Percentiles rank a stretch among this genome's conserved stretches.
Conservation (phyloP, 805 yeast species). For the Lipomyces mesembrius region DNA sequence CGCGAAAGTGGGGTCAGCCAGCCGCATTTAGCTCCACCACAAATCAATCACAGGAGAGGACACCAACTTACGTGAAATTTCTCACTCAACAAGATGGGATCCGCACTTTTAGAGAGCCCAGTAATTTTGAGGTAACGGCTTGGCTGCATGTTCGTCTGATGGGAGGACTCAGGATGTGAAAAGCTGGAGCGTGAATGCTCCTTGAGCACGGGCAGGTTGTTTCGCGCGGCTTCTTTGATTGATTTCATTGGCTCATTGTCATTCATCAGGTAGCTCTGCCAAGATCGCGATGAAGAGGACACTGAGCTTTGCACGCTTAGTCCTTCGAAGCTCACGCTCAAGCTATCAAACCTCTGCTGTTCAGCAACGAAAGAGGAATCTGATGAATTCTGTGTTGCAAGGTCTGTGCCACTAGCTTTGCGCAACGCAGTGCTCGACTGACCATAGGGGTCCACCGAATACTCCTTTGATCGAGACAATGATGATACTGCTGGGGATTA, state of each 20-base stretch:
- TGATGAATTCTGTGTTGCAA: conserved; percentile 9
- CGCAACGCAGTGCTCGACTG: conserved; percentile 2
- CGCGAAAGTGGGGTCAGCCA: conserved; percentile 1
- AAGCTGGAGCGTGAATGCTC: conserved; percentile 26
- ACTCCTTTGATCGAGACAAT: not conserved
- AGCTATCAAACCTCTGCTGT: conserved; percentile 21
- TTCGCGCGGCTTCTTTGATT: conserved; percentile 3
- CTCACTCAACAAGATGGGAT: conserved; percentile 20
- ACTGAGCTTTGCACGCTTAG: conserved; percentile 22
- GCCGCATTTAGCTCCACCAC: not conserved
- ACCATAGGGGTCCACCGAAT: not conserved
- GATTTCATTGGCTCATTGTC: conserved; percentile 1
- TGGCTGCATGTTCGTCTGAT: conserved; percentile 9
- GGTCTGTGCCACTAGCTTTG: conserved; percentile 9
- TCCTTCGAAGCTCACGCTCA: conserved; percentile 23
- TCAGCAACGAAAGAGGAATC: conserved; percentile 23
- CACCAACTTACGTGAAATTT: conserved; percentile 22
- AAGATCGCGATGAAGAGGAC: conserved; percentile 25
- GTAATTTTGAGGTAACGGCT: conserved; percentile 33
- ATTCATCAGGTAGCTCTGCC: conserved; percentile 14
- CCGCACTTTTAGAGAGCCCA: conserved; percentile 29
- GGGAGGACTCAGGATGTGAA: not conserved
- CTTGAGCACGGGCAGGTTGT: conserved; percentile 15
- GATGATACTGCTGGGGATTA: not conserved
- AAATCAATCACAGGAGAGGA: not conserved